Evolutionary conservation across 805 yeast species (phyloP), one percentile per base, ranked within the genome.

Genomic region (Debaryomyces hansenii): DNA sequence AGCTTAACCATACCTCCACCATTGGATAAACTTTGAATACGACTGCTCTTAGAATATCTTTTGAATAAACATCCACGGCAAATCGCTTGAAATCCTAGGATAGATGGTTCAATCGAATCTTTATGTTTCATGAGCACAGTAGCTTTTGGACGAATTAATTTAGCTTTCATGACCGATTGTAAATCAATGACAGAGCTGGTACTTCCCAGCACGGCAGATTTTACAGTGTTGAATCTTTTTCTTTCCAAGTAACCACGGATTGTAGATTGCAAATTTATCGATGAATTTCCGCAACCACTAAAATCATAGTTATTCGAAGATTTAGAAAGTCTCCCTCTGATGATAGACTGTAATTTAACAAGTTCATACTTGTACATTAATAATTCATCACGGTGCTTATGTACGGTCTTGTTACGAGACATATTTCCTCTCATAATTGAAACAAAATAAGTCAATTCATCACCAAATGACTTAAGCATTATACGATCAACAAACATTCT

Each of bases 401-500:
- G 70, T 39, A 62, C 56, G 7, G 70, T 63, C 49, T 50, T 62
- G 38, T 48, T 51, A 43, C 77, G 55, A 12, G 65, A 44, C 45
- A 72, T 34, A 9, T 66, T 60, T 8, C 88, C 87, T 60, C 88
- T 73, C 6, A 78, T 64, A 0, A 73, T 54, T 0, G 85, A 66
- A 54, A 81, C 82, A 16, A 85, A 64, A 8, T 58, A 60, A 2
- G 75, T 62, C 18, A 85, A 53, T 53, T 78, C 80, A 10, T 75
- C 77, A 5, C 74, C 74, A 54, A 79, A 80, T 1, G 87, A 77
- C 48, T 75, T 78, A 24, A 87, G 59, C 70, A 86, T 75, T 48
- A 84, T 83, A 47, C 74, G 75, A 53, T 79, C 78, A 31, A 87
- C 85, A 60, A 82, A 83, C 68, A 83, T 70, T 16, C 69, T 67